Base-by-base conservation (phyloP, 345 rosid genomes). In the Populus pruinosa region DNA sequence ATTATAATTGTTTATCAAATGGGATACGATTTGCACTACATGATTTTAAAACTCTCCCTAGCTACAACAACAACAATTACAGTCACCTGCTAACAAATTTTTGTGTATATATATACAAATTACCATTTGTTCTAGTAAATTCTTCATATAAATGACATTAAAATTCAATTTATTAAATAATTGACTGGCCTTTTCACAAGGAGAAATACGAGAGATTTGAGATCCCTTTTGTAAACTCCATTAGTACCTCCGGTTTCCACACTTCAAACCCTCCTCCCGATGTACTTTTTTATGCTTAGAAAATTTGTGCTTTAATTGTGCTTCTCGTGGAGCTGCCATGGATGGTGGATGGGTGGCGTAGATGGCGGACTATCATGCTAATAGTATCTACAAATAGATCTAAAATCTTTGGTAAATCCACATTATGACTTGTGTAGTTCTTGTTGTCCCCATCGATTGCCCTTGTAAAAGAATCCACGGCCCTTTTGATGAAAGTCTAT, bases 341-440 rank as follows among this genome's bases (percentile, higher is more conserved):
- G 8, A 35, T 16, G 38, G 36, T 36, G 55, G 36, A 29, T 55
- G 41, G 27, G 74, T 69, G 79, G 79, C 74, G 79, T 69, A 25
- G 59, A 68, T 69, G 68, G 67, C 79, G 79, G 74, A 23, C 53
- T 50, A 76, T 2, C n/a, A 21, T 59, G 29, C 25, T n/a, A 59
- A n/a, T 8, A 59, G 23, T 47, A 47, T 4, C 53, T 47, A 14
- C 17, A 0, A 12, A 13, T 47, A 16, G 12, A 43, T 14, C 8
- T 47, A 31, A 0, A 2, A 18, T 49, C 25, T 23, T 2, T 67
- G 36, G 14, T 67, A 1, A 7, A 16, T 67, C 23, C 43, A 33
- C 14, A 47, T 47, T 47, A 47, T 14, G 50, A 47, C 50, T 47
- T 47, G 50, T 47, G 50, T 47, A 47, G 11, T 47, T 47, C 50